Evolutionary conservation across 495 filamentous ascomycete species (phyloP).

Genomic region (Penicillium robsamsonii): DNA sequence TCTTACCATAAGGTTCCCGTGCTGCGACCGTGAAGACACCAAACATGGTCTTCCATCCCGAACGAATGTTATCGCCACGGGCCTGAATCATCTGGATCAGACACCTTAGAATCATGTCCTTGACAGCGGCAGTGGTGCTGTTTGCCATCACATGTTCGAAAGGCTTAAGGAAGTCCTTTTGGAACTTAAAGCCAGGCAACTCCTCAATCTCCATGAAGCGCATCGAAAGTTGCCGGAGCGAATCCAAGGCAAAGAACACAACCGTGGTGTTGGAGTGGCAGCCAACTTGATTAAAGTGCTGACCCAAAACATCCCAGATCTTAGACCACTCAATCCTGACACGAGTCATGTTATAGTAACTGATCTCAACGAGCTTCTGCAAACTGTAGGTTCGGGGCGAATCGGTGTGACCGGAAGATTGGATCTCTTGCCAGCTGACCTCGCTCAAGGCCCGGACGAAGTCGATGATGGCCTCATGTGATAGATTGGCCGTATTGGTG

Average conservation of each 20-base stretch:
- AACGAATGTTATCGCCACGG: slow-evolving; percentile 90
- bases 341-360: slow-evolving; percentile 98
- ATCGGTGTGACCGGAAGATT: slow-evolving; percentile 91
- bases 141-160: slow-evolving; percentile 98
- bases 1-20: slow-evolving; percentile 75
- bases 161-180: slow-evolving; percentile 97
- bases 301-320: slow-evolving; percentile 92
- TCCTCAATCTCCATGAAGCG: slow-evolving; percentile 98
- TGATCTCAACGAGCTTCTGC: slow-evolving; percentile 98
- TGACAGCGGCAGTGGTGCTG: slow-evolving; percentile 82
- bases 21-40: slow-evolving; percentile 96
- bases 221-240: slow-evolving; percentile 92
- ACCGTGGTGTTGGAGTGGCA: slow-evolving; percentile 93
- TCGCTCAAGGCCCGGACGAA: slow-evolving; percentile 92
- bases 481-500: slow-evolving; percentile 89
- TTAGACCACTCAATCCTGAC: slow-evolving; percentile 97
- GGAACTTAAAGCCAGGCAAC: slow-evolving; percentile 97
- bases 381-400: slow-evolving; percentile 93
- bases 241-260: slow-evolving; percentile 96
- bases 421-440: slow-evolving; percentile 99
- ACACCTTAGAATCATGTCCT: slow-evolving; percentile 97
- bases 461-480: slow-evolving; percentile 93
- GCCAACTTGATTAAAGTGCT: slow-evolving; percentile 97
- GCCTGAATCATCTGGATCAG: slow-evolving; percentile 99
- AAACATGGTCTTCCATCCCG: slow-evolving; percentile 99